Evolutionary conservation across 1,284 basidiomycete species (phyloP).

Genomic region (Trichosporon sp.): DNA sequence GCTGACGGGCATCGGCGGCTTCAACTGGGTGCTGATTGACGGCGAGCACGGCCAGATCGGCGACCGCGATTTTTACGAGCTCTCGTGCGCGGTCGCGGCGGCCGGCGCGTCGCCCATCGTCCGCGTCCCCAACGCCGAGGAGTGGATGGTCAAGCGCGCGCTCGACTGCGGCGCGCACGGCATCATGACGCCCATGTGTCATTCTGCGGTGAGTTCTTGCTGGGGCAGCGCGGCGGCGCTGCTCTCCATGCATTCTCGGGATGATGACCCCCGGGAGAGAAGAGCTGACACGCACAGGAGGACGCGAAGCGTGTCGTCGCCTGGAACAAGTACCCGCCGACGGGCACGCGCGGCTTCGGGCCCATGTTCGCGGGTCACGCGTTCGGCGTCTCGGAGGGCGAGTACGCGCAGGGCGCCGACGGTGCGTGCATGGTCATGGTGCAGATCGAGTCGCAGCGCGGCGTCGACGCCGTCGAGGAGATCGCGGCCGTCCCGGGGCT

Average conservation of each 20-base stretch:
- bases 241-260: no score
- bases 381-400: constrained; percentile 30
- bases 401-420: constrained; percentile 60
- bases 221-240: no score
- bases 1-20: constrained; percentile 30
- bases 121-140: constrained; percentile 40
- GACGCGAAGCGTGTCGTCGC: constrained; percentile 23
- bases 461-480: constrained; percentile 58
- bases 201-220: constrained; percentile 26
- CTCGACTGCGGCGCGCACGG: constrained; percentile 42
- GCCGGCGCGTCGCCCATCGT: constrained; percentile 36
- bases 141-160: constrained; percentile 41
- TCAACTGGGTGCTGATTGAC: constrained; percentile 34
- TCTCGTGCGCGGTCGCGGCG: constrained; percentile 26
- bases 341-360: constrained; percentile 27
- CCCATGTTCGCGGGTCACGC: constrained; percentile 23
- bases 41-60: constrained; percentile 29
- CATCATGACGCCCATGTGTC: constrained; percentile 35
- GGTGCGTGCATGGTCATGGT: constrained; percentile 58
- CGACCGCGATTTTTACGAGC: constrained; percentile 28
- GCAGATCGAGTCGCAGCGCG: constrained; percentile 63
- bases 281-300: constrained; percentile 9
- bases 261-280: no score
- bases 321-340: constrained; percentile 27
- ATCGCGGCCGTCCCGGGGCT: constrained; percentile 63